Base-by-base conservation (phyloP, 176 grass and related monocot species). In the Musa beccarii region DNA sequence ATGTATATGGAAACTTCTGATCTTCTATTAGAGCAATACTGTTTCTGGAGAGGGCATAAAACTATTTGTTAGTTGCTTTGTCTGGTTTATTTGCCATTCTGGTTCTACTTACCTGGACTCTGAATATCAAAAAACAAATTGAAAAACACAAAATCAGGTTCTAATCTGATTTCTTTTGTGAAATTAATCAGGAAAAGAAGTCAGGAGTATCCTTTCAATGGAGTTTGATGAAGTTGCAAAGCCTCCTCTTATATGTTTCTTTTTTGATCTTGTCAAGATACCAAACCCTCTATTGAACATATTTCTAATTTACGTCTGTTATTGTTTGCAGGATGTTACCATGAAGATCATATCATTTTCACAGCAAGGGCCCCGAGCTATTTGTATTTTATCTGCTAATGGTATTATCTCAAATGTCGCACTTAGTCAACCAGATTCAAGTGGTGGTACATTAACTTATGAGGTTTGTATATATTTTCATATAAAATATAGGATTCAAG, bases 261-360 rank as follows among this genome's bases (percentile, higher is more conserved):
- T 16, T 57, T n/a, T 16, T 16, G 0, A 57, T 57, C 13, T 16
- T 23, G 20, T 63, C 8, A 23, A 9, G n/a, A 22, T 65, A 8
- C 26, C 10, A 2, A 66, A 66, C 13, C 8, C 6, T 28, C 11
- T 24, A 9, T 26, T 66, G 21, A 66, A 28, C 63, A 8, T 62
- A 26, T 66, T 66, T 66, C 23, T 66, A 26, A 43, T 29, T 66
- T 11, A 11, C 12, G 1, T 66, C 11, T 11, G 13, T 26, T 24
- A 21, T 72, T 72, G 16, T 72, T 23, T 54, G 10, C 52, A 72
- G 92, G 92, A 96, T 89, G 86, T 96, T 57, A 92, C 86, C n/a
- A 89, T 80, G 89, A 96, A 96, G 82, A 84, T 96, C 52, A 96
- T 96, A 84, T 92, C 92, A 19, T 96, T 96, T 85, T 87, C 80